phyloP scores from a whole-genome alignment of 345 rosid genomes.

The Capsella bursapastoris region DNA sequence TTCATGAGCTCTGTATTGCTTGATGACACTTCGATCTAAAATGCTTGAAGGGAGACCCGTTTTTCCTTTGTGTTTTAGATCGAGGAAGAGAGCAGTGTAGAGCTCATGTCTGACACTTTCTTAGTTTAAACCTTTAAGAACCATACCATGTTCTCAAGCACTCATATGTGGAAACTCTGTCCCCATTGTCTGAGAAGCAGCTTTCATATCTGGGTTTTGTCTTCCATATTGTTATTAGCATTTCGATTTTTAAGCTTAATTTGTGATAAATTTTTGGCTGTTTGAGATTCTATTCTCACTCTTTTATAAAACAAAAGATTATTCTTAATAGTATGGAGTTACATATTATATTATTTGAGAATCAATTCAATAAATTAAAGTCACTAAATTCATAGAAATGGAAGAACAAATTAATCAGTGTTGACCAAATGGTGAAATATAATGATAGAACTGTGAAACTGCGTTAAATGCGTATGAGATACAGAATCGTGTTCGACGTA shows the following conservation, averaged over 20 bases:
- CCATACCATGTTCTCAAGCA: constrained; percentile 8
- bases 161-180: constrained; percentile 31
- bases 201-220: neutral
- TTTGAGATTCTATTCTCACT: neutral
- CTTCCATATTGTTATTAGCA: neutral
- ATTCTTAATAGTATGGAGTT: no score
- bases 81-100: constrained; percentile 13
- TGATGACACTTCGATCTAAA: constrained; percentile 29
- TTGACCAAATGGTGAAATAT: neutral
- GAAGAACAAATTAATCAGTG: neutral
- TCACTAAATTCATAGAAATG: neutral
- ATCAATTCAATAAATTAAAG: neutral
- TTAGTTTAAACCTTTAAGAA: constrained; percentile 32
- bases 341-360: no score
- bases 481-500: no score
- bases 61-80: constrained; percentile 25
- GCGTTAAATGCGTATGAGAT: neutral
- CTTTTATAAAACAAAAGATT: no score
- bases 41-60: constrained; percentile 6
- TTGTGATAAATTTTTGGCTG: neutral
- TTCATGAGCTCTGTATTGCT: constrained; percentile 20
- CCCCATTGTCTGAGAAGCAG: constrained; percentile 41
- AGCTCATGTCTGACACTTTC: constrained; percentile 8
- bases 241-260: neutral
- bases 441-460: neutral